Evolutionary conservation across 2,329 filamentous ascomycete genomes (phyloP), one percentile per base, ranked within the genome.

Genomic region (Fusarium kyushuense): DNA sequence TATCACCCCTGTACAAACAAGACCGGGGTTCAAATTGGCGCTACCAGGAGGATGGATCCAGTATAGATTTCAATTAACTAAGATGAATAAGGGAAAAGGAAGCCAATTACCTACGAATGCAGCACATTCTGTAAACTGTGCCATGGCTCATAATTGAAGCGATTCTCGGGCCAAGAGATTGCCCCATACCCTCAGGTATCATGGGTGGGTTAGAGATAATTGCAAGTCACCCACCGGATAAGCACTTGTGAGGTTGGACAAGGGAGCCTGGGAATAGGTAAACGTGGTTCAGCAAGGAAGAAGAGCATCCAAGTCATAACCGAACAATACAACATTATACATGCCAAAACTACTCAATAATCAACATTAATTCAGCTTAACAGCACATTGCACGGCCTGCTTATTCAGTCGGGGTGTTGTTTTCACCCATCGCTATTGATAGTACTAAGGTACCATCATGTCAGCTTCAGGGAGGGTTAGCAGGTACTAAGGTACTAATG

Each of bases 21-120:
- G 38, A 59, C 54, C 53, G 41, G 65, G 61, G n/a, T 65, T 25
- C 38, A 45, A 45, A 52, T 63, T 63, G 57, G 57, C 56, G 61
- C 61, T 66, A 61, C 65, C 52, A 67, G 36, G 53, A 54, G 52
- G 41, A 53, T 40, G 64, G 35, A 55, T 60, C 58, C 40, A 55
- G 32, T 38, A 51, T 59, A 45, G 30, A 52, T 41, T 43, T 46
- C 25, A 36, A 42, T 54, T 58, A 58, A 40, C 53, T 66, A 69
- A 52, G 42, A 47, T 40, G 42, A 29, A 48, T 19, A 46, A 45
- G 29, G 48, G 23, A 19, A n/a, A 38, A 52, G 27, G 25, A 43
- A 36, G 11, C 33, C 30, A 38, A 17, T 32, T 23, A 38, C 32
- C 29, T 25, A 16, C 12, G 29, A 17, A 36, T 38, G 47, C 23